Base-by-base conservation (phyloP, 805 yeast genomes). In the Candida schatavii region DNA sequence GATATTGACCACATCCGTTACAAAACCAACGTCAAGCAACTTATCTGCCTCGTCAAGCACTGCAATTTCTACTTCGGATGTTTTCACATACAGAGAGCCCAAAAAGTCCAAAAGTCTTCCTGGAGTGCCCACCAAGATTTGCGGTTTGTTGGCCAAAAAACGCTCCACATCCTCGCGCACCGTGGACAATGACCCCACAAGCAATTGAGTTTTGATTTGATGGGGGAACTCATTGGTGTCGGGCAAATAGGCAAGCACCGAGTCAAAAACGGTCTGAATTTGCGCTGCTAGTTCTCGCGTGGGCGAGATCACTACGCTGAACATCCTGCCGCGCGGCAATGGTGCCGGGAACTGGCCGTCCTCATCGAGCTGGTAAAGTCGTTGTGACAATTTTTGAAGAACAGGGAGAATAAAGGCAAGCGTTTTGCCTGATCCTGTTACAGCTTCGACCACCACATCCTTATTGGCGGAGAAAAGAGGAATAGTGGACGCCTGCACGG, bases 401-500 rank as follows among this genome's bases (percentile, higher is more conserved):
- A 86, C 75, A 0, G 99, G 99, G 2, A 93, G 73, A 3, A 82
- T 79, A 66, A 86, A 93, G 3, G 97, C 85, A n/a, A 90, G 61
- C 0, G 99, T 93, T 59, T 93, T 93, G n/a, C 99, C 99, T 0
- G 97, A 89, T 0, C 99, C 99, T 0, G 99, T 93, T 1, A 88
- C 96, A 0, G 97, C 96, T 59, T 93, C 97, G 1, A 89, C 98
- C 6, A 93, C 93, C 3, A 93, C 97, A 64, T 93, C 99, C 55
- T 91, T 91, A 56, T 89, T 85, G 15, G 81, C 81, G 18, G 83
- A 64, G 49, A 93, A 77, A 45, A 90, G 66, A 0, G 99, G 99
- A 38, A 93, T 85, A 0, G 95, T 83, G 0, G 97, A 80, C 0
- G 99, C 98, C 59, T 93, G 99, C 0, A 93, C 99, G 0, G 99